phyloP scores from a whole-genome alignment of 805 yeast genomes.

The Yarrowia hollandica region DNA sequence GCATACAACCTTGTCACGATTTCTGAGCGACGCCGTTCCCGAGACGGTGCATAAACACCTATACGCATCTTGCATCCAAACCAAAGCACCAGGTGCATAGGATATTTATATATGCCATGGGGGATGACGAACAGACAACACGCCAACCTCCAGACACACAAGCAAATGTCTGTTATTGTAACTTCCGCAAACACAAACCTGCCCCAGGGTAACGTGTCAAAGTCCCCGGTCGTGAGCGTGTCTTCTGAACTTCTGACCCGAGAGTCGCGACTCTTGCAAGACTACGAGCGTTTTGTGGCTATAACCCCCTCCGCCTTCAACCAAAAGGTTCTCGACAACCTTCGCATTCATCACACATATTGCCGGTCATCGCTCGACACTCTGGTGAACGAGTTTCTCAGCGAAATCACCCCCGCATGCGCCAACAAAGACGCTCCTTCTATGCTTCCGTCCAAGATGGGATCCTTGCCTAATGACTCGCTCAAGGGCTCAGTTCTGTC shows the following conservation, averaged over 20 bases:
- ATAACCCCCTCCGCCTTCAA: conserved; percentile 30
- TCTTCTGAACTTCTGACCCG: neutral
- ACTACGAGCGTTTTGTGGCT: conserved; percentile 15
- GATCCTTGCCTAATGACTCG: conserved; percentile 72
- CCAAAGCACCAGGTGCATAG: neutral
- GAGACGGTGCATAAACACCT: neutral
- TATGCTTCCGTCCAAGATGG: conserved; percentile 84
- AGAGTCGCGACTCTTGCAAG: neutral
- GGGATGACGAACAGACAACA: neutral
- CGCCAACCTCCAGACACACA: neutral
- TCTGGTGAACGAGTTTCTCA: neutral
- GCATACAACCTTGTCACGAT: conserved; percentile 19
- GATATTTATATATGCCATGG: conserved; percentile 10
- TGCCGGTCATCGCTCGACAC: conserved; percentile 6
- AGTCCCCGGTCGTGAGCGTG: neutral
- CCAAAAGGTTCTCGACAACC: conserved; percentile 29
- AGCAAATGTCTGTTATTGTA: conserved; percentile 11
- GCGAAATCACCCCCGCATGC: conserved; percentile 4
- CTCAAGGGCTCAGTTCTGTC: conserved; percentile 77
- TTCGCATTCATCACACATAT: conserved; percentile 27
- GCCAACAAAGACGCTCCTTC: conserved; percentile 16
- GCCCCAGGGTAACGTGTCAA: neutral
- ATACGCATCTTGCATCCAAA: neutral
- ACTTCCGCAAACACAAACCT: neutral
- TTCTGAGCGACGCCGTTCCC: neutral